These are phyloP conservation scores for Pythium aristosporum DNA, from an alignment of 352 stramenopile genomes.

Conservation along the genomic window DNA sequence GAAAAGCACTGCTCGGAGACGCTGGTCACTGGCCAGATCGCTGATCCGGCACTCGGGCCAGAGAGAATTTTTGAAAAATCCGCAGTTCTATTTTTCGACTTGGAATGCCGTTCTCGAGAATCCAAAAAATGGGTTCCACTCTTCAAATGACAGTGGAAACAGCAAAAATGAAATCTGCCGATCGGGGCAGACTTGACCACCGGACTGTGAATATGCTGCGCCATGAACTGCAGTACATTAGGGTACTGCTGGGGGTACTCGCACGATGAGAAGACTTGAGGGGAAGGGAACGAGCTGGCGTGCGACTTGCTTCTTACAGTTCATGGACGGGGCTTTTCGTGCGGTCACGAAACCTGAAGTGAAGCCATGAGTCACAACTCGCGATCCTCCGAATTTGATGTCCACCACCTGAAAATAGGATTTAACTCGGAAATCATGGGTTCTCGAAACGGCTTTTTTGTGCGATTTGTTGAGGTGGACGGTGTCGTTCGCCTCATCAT, in stretches of 20 bases:
- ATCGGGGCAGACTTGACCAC: too few species aligned
- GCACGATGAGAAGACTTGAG: too few species aligned
- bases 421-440: neutral
- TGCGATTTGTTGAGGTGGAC: slow-evolving; percentile 8
- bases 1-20: too few species aligned
- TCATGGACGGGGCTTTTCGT: neutral
- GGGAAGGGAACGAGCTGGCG: neutral
- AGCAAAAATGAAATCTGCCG: too few species aligned
- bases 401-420: neutral
- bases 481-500: slow-evolving; percentile 18
- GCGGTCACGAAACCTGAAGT: slow-evolving; percentile 14
- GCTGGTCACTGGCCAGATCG: too few species aligned
- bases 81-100: too few species aligned
- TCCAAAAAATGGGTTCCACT: neutral
- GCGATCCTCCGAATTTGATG: neutral
- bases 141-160: neutral
- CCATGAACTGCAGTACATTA: too few species aligned
- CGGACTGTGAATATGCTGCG: neutral
- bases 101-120: neutral
- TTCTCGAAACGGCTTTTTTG: slow-evolving; percentile 12
- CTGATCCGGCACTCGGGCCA: neutral
- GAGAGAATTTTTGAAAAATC: neutral
- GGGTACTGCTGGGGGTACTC: too few species aligned
- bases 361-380: slow-evolving; percentile 27
- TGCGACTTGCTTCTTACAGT: neutral